Conservation (phyloP, 2,329 filamentous ascomycete species). For the Hymenoscyphus albidus region DNA sequence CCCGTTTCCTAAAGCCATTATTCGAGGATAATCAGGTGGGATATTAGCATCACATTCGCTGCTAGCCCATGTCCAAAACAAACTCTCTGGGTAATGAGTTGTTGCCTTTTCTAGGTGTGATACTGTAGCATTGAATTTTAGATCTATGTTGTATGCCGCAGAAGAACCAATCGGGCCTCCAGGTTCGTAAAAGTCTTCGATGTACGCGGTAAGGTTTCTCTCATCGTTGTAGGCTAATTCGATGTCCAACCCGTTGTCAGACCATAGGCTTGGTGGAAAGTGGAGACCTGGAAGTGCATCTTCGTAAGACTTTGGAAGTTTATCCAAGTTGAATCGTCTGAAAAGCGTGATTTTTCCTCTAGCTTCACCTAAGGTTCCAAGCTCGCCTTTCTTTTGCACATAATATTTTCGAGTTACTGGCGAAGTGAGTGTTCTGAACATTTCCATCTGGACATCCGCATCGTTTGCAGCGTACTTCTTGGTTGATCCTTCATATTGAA, state of each 20-base stretch:
- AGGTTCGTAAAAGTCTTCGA: constrained; percentile 48
- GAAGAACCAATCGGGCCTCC: constrained; percentile 28
- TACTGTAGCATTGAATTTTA: constrained; percentile 43
- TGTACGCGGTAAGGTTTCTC: constrained; percentile 40
- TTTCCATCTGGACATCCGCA: constrained; percentile 36
- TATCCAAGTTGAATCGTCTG: constrained; percentile 67
- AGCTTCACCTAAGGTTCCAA: constrained; percentile 63
- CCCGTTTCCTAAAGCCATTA: constrained; percentile 45
- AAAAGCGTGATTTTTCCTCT: constrained; percentile 83
- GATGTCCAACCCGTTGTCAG: constrained; percentile 41
- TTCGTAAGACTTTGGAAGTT: constrained; percentile 37
- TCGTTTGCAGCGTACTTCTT: constrained; percentile 35
- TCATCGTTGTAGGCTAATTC: constrained; percentile 41
- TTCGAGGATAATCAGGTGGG: constrained; percentile 41
- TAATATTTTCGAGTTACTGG: constrained; percentile 40
- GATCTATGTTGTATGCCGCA: constrained; percentile 39
- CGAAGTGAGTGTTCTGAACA: constrained; percentile 40
- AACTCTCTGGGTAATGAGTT: constrained; percentile 32
- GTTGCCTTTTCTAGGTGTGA: constrained; percentile 40
- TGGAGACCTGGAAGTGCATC: constrained; percentile 43
- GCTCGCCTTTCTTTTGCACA: constrained; percentile 35
- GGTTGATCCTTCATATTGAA: constrained; percentile 44
- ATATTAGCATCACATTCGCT: constrained; percentile 40
- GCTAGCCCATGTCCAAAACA: constrained; percentile 48
- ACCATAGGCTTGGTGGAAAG: constrained; percentile 43